Base-by-base conservation (phyloP, 164 flowering plant genomes). In the Liriodendron chinense region DNA sequence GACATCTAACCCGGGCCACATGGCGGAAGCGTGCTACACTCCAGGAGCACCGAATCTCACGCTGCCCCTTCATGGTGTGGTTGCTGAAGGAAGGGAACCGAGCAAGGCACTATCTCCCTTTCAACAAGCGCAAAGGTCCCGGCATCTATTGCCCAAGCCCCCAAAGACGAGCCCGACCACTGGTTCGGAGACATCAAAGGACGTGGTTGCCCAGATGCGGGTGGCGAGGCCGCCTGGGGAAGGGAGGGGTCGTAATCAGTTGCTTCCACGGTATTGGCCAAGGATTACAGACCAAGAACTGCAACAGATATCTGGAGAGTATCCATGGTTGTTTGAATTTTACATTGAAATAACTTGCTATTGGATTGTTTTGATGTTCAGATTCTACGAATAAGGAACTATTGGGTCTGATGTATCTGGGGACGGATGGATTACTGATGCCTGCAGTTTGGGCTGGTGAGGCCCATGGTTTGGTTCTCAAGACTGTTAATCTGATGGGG, bases 261-360 rank as follows among this genome's bases (percentile, higher is more conserved):
- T 96, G 78, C 99, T 94, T 84, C 98, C 99, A 49, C 92, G 98
- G 1, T 96, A 94, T 78, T 96, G 99, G 99, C 99, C 99, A 7
- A 86, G 91, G 84, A 91, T 91, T 65, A 96, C 99, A 23, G 99
- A 96, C 70, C 93, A 91, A 80, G 97, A 94, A 76, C 81, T 96
- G 84, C 91, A 91, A 83, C 89, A 91, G 75, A 76, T 96, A 74
- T 87, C 97, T 85, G 99, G 98, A 89, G 95, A 96, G 99, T 96
- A 96, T 96, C 99, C 97, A 53, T 61, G 43, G 24, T 72, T 10
- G 9, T 34, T 49, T 23, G 49, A 20, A 65, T 10, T 47, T 50
- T 21, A 2, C 8, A 7, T 53, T 48, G 3, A 10, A 28, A 25
- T 28, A 43, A 8, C 69, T 64, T 47, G 16, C 68, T 56, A 7